phyloP scores from a whole-genome alignment of 441 rosid species.

The Pelargonium cotyledonis region DNA sequence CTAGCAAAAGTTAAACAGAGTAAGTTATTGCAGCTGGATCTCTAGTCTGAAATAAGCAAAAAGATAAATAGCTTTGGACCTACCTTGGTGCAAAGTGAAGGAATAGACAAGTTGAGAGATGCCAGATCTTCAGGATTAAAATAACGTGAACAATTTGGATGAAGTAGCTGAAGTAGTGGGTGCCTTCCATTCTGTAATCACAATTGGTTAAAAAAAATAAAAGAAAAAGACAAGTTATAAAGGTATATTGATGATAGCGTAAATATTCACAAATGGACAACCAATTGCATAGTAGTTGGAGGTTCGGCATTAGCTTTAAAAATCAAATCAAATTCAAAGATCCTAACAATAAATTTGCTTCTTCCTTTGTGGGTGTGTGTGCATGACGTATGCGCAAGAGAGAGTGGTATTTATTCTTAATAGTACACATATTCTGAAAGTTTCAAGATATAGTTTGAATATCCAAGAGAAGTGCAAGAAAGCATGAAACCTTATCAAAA shows the following conservation, averaged over 20 bases:
- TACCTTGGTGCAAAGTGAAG: slow-evolving; percentile 68
- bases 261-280: background rate
- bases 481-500: slow-evolving; percentile 56
- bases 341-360: background rate
- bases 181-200: slow-evolving; percentile 68
- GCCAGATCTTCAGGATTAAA: slow-evolving; percentile 67
- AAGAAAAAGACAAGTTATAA: slow-evolving; percentile 18
- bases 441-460: too few relatives aligned
- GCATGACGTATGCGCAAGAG: too few relatives aligned
- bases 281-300: slow-evolving; percentile 3
- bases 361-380: too few relatives aligned
- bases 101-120: slow-evolving; percentile 52
- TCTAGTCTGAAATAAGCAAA: background rate
- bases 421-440: too few relatives aligned
- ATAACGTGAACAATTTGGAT: slow-evolving; percentile 75
- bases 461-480: background rate
- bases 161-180: slow-evolving; percentile 72
- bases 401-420: too few relatives aligned
- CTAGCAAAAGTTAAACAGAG: slow-evolving; percentile 14
- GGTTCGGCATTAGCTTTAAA: background rate
- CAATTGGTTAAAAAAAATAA: too few relatives aligned
- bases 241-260: background rate
- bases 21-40: background rate
- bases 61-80: slow-evolving; percentile 8
- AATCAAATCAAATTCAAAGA: background rate